Evolutionary conservation across 2,329 filamentous ascomycete species (phyloP).

Genomic region (Fusarium beomiforme): DNA sequence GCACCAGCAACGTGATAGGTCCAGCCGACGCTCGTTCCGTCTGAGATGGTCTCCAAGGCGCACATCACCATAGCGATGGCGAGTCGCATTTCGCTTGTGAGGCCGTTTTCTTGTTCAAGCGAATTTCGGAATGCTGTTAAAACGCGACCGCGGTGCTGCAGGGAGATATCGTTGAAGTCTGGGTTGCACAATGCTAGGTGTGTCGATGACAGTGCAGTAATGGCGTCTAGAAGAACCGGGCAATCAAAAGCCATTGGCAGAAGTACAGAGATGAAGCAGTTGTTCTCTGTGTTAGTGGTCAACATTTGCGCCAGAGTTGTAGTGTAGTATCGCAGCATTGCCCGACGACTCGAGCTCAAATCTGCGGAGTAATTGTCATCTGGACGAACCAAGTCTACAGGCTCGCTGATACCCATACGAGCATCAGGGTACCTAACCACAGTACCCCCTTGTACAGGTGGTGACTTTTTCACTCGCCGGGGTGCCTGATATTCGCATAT

Average conservation of each 20-base stretch:
- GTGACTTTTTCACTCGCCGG: not conserved
- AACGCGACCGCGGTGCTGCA: not conserved
- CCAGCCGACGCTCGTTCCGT: not conserved
- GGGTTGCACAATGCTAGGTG: not conserved
- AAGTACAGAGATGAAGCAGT: accelerated
- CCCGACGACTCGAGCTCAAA: not conserved
- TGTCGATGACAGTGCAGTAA: accelerated
- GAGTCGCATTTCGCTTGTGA: not conserved
- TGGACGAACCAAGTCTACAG: not conserved
- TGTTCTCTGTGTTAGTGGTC: not conserved
- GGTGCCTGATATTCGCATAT: not conserved
- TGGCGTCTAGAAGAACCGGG: not conserved
- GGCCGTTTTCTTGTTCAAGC: accelerated
- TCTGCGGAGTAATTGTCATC: not conserved
- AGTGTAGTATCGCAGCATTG: not conserved
- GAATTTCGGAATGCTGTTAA: accelerated
- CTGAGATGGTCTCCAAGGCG: not conserved
- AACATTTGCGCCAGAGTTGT: not conserved
- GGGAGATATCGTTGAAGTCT: not conserved
- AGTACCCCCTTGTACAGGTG: not conserved
- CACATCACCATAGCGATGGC: not conserved
- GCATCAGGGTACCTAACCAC: not conserved
- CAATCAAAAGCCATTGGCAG: not conserved
- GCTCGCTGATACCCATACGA: not conserved
- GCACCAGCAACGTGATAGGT: not conserved